Base-by-base conservation (phyloP, 2,329 filamentous ascomycete genomes). In the Sclerotinia glacialis region DNA sequence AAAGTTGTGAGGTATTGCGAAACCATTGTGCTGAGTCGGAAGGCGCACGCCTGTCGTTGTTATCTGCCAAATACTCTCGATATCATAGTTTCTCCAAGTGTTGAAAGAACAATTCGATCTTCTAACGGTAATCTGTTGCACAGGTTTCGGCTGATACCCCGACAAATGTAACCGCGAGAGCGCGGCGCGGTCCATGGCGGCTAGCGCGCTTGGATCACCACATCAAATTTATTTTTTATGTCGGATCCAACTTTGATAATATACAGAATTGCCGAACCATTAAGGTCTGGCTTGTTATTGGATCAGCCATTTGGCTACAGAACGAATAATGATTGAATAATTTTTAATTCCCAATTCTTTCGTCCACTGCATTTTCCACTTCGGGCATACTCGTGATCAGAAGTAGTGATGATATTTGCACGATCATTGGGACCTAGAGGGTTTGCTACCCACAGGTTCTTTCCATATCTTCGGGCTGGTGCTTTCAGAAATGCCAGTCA, bases 21-120 rank as follows among this genome's bases (percentile, higher is more conserved):
- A 28, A 65, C 60, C 70, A 74, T 72, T 28, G 26, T 73, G 54
- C 59, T 55, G 18, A 67, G 3, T 44, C 4, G 21, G 26, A 67
- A 69, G 71, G 72, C 70, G 60, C 70, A 34, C 54, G 71, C 72
- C 72, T 70, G 26, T 28, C 64, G 1, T 26, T 61, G 14, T 42
- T 69, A 68, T 68, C 54, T 67, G 49, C 46, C 49, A 16, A 23
- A 58, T 28, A 34, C 68, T 62, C 71, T 61, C 60, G 71, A 60
- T 65, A 73, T 73, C 71, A 74, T 75, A 67, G 64, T 72, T 66
- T 40, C 67, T 65, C 21, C 23, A 37, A 61, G 16, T 49, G 44
- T 49, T 49, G 42, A 49, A 11, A 26, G 28, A 37, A 34, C n/a
- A 21, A 49, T 31, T 60, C 56, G 12, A 47, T 47, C 42, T 37